Base-by-base conservation (phyloP, 2,329 filamentous ascomycete species). In the Colletotrichum musicola region DNA sequence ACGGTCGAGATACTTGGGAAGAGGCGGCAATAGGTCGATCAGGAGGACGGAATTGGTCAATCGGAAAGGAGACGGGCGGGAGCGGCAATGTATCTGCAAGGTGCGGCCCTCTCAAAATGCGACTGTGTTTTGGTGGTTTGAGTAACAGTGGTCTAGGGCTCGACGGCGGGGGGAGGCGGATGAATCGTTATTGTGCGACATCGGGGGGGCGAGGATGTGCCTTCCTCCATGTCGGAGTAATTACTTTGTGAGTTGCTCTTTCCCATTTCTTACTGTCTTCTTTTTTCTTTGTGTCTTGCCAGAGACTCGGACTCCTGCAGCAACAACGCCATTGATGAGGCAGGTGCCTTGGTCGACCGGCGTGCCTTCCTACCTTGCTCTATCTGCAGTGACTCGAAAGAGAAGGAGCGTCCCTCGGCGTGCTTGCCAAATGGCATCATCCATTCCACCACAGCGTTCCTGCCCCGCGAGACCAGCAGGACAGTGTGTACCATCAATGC, bases 81-180 rank as follows among this genome's bases (percentile, higher is more conserved):
- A 59, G 50, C 13, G 42, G 20, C 50, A 53, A 62, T 60, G 66
- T 66, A 66, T 25, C 62, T 56, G 50, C 62, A 69, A 66, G 55
- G 66, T 69, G 56, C 56, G 66, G 40, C 62, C 56, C 25, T 50
- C 49, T 46, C n/a, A 53, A 54, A 38, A 51, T 35, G 35, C 55
- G 16, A 68, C 49, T 68, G 62, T 68, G 55, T 61, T 56, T 65
- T 56, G 30, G 7, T 10, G 10, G 7, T 3, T 7, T 35, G 30
- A 25, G 22, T 35, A 35, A 7, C 30, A 35, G 30, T 35, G 30
- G 22, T 4, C 6, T 7, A 35, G 30, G 30, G 30, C 10, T 35
- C 10, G 30, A 35, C 30, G 30, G 30, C 30, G 30, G 7, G 30
- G 30, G 30, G 30, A 35, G 30, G 30, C 30, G 30, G 22, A 25